Conservation (phyloP, 2,329 filamentous ascomycete species). For the Phialocephala subalpina region DNA sequence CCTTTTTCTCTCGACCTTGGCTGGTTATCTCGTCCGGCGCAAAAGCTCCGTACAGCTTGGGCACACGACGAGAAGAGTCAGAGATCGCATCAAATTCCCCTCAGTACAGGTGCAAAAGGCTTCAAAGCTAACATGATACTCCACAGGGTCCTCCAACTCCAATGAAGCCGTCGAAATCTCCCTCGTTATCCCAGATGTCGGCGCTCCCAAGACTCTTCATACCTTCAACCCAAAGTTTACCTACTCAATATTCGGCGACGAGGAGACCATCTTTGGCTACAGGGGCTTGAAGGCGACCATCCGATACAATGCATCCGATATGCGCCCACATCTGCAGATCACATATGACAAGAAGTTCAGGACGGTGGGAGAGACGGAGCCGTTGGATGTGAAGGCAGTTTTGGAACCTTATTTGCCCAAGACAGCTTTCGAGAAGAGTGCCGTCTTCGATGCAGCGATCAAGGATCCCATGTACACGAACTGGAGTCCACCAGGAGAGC, state of each 20-base stretch:
- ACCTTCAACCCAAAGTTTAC: slow-evolving; percentile 88
- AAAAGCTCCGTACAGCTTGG: slow-evolving; percentile 23
- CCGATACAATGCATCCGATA: slow-evolving; percentile 71
- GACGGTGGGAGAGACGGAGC: slow-evolving; percentile 70
- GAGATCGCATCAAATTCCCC: neutral
- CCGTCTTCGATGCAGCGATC: slow-evolving; percentile 69
- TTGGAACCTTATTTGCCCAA: slow-evolving; percentile 68
- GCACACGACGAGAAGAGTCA: slow-evolving; percentile 10
- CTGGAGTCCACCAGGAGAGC: slow-evolving; percentile 78
- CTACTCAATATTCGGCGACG: slow-evolving; percentile 92
- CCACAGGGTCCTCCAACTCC: slow-evolving; percentile 41
- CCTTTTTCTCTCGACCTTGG: neutral
- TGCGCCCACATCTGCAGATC: slow-evolving; percentile 79
- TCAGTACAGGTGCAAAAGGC: neutral
- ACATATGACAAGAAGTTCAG: slow-evolving; percentile 77
- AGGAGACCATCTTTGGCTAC: slow-evolving; percentile 92
- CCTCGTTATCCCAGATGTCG: slow-evolving; percentile 59
- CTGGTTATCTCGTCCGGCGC: slow-evolving; percentile 24
- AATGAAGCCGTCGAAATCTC: slow-evolving; percentile 67
- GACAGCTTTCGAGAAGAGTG: slow-evolving; percentile 69
- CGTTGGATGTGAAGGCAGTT: slow-evolving; percentile 72
- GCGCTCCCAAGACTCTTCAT: slow-evolving; percentile 63
- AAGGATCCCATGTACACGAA: slow-evolving; percentile 49
- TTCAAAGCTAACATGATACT: slow-evolving; percentile 11
- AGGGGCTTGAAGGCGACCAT: slow-evolving; percentile 80